Base-by-base conservation (phyloP, 176 grass and related monocot species). In the Carex myosuroides region DNA sequence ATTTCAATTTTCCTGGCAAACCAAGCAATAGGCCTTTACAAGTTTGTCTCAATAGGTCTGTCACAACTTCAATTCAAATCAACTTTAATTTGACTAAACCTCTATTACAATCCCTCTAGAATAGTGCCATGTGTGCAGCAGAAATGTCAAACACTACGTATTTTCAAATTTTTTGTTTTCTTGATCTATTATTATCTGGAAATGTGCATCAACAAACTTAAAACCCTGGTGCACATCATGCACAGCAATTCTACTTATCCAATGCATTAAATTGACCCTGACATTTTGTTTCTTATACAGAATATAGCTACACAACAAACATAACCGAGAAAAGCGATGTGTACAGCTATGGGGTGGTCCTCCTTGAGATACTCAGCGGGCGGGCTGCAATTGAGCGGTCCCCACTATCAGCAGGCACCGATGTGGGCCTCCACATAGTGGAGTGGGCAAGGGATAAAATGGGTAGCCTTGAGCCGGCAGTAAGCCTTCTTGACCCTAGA, bases 361-460 rank as follows among this genome's bases (percentile, higher is more conserved):
- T 99, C 3, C 81, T 99, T 4, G 93, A 99, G 88, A 95, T 99
- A 71, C 82, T 99, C 35, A 94, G 88, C 29, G 96, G 96, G 0
- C 89, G 91, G 17, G 91, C 89, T 6, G 96, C 91, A 24, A 89
- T 99, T 1, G 93, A 99, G 80, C 80, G 18, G 41, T 42, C 37
- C 80, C 80, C 80, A 53, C 61, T 62, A 44, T 83, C 80, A 26
- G 21, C 73, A 3, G 50, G 73, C 50, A 59, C 81, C 77, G 3
- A 86, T 58, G 87, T 82, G 85, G 1, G 90, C 66, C 93, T 95
- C 26, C 96, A 99, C 89, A 99, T 99, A 56, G 93, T 99, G 64
- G 96, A 99, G 54, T 99, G 96, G 93, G 93, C 89, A 32, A 95
- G 90, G 88, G 95, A 92, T 83, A 95, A 99, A 82, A 99, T 99